phyloP scores from a whole-genome alignment of 225 moss, liverwort and hornwort species.

The Sphagnum contortum region DNA sequence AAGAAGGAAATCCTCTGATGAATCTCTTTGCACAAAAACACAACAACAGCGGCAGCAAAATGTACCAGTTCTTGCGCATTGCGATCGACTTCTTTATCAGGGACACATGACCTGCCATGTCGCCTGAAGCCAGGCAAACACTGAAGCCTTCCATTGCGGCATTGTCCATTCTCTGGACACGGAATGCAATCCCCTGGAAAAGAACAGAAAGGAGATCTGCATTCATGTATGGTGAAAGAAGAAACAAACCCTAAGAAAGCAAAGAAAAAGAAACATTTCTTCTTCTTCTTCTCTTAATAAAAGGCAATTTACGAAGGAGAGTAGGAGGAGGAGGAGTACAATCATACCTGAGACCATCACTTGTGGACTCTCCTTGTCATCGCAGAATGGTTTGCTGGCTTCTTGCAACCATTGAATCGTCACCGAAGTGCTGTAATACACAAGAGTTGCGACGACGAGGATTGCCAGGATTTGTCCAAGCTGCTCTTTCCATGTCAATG shows the following conservation, averaged over 20 bases:
- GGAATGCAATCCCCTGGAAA: conserved; percentile 42
- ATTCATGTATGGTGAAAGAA: background rate
- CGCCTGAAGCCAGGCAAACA: conserved; percentile 48
- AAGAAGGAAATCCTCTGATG: no score
- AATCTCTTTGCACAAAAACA: no score
- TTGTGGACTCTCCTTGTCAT: conserved; percentile 25
- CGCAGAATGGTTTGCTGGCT: conserved; percentile 43
- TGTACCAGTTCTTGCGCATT: conserved; percentile 50
- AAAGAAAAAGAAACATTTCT: background rate
- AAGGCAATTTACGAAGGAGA: background rate
- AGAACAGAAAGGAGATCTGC: background rate
- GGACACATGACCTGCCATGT: conserved; percentile 39
- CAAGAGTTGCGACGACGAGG: conserved; percentile 34
- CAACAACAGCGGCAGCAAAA: no score
- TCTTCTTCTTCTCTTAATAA: background rate
- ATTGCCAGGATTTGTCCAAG: conserved; percentile 37
- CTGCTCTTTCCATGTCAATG: conserved; percentile 45
- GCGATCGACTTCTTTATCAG: conserved; percentile 47
- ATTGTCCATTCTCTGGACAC: conserved; percentile 49
- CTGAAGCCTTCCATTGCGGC: conserved; percentile 36
- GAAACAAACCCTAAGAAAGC: background rate
- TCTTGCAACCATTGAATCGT: conserved; percentile 44
- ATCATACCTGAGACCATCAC: background rate
- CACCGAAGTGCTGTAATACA: conserved; percentile 26
- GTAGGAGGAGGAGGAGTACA: conserved; percentile 8